Percentiles rank a stretch among this genome's conserved stretches.
Evolutionary conservation across 768 basidiomycete species (phyloP).

Genomic region (Boletus pseudo-olivaceus): DNA sequence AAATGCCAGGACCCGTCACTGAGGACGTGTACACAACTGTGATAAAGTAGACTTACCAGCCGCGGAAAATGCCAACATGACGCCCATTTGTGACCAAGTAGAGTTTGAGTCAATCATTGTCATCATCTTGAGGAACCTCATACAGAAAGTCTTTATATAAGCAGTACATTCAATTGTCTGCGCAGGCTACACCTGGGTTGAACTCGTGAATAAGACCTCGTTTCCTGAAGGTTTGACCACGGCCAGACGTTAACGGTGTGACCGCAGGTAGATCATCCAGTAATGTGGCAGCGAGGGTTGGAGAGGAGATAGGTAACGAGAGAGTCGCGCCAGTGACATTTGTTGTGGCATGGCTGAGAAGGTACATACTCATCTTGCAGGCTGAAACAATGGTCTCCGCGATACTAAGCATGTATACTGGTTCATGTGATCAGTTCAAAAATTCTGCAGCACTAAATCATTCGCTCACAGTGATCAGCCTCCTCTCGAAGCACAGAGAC

Average conservation of each 20-base stretch:
- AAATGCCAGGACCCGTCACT: neutral
- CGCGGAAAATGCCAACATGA: neutral
- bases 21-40: neutral
- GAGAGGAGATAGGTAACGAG: neutral
- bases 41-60: neutral
- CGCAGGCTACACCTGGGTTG: neutral
- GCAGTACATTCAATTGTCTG: neutral
- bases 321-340: neutral
- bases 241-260: neutral
- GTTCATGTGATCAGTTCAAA: neutral
- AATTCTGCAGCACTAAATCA: neutral
- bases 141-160: neutral
- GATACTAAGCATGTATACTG: neutral
- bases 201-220: neutral
- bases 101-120: neutral
- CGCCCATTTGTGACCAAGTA: neutral
- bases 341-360: neutral
- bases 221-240: neutral
- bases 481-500: neutral
- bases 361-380: neutral
- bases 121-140: neutral
- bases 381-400: neutral
- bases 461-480: neutral
- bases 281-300: neutral
- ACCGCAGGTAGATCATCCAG: neutral